These are phyloP conservation scores for Cordyceps javanica DNA, from an alignment of 2,329 filamentous ascomycete species.

Conservation along the genomic window DNA sequence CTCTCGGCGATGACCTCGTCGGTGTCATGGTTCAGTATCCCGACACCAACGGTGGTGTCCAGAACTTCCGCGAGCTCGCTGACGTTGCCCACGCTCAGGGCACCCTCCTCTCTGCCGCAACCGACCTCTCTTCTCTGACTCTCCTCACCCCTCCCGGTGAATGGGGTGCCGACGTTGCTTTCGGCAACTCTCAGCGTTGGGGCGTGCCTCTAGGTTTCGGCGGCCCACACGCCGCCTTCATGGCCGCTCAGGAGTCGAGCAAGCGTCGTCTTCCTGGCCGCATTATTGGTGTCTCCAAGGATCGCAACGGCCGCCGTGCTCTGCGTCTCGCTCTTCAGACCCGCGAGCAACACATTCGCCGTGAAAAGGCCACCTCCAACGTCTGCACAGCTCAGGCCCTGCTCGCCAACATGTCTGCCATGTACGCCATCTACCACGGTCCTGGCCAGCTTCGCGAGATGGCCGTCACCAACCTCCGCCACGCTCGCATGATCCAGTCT, in stretches of 20 bases:
- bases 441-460: conserved; percentile 77
- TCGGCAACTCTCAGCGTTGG: conserved; percentile 86
- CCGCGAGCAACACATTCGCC: conserved; percentile 89
- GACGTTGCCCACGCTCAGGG: conserved; percentile 71
- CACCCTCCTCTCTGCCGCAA: conserved; percentile 78
- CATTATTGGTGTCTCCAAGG: conserved; percentile 85
- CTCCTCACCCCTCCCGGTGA: conserved; percentile 84
- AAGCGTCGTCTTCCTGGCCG: conserved; percentile 93
- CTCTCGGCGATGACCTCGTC: conserved; percentile 73
- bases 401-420: conserved; percentile 89
- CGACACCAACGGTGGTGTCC: conserved; percentile 75
- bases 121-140: conserved; percentile 82
- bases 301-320: conserved; percentile 74
- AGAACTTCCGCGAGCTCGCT: conserved; percentile 68
- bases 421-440: conserved; percentile 93
- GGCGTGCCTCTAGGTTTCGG: conserved; percentile 90
- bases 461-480: conserved; percentile 68
- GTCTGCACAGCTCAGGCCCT: conserved; percentile 94
- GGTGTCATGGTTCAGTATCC: conserved; percentile 95
- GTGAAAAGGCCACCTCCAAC: conserved; percentile 96
- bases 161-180: conserved; percentile 91
- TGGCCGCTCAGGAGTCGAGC: conserved; percentile 82
- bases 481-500: conserved; percentile 62
- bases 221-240: conserved; percentile 95
- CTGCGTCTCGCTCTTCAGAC: conserved; percentile 77